Base-by-base conservation (phyloP, 768 basidiomycete species). In the Mycena sanguinolenta region DNA sequence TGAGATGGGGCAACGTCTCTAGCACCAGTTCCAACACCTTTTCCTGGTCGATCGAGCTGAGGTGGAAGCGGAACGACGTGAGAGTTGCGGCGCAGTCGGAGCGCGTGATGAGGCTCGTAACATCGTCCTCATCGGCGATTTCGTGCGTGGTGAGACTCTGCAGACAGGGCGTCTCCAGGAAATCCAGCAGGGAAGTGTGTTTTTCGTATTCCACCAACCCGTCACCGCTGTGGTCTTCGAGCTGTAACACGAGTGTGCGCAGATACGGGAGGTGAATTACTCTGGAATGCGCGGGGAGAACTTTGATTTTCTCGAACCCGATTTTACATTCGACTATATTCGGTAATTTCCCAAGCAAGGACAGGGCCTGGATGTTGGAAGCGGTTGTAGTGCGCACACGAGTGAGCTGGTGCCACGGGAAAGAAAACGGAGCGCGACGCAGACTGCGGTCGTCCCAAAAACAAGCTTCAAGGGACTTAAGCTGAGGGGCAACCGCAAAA, bases 331-430 rank as follows among this genome's bases (percentile, higher is more conserved):
- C 58, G 36, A 67, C 36, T n/a, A 67, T 59, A 3, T 38, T 34
- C 8, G 58, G 39, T 25, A 67, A 42, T 5, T 52, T 19, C 8
- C 19, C 39, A 7, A 70, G 58, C 6, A 38, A 4, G 25, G 39
- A 27, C 1, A 70, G 46, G 0, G 52, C 58, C 38, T 70, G 58
- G n/a, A 52, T 42, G 50, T 34, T 53, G 2, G 58, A 59, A 23
- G 58, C 10, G n/a, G 60, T 53, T 4, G 62, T 60, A 1, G 58
- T 60, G 7, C 58, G 60, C 2, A 70, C 58, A 8, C 63, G 63
- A 12, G 63, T 70, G n/a, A 70, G 57, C 57, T 65, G 69, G 23
- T 60, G 32, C 63, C 63, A 65, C 10, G 63, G 63, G 8, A 70
- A 21, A 4, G 32, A 14, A 42, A 70, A 70, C 5, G 69, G 69